Evolutionary conservation across 2,329 filamentous ascomycete species (phyloP).

Genomic region (Pseudogymnoascus sp.): DNA sequence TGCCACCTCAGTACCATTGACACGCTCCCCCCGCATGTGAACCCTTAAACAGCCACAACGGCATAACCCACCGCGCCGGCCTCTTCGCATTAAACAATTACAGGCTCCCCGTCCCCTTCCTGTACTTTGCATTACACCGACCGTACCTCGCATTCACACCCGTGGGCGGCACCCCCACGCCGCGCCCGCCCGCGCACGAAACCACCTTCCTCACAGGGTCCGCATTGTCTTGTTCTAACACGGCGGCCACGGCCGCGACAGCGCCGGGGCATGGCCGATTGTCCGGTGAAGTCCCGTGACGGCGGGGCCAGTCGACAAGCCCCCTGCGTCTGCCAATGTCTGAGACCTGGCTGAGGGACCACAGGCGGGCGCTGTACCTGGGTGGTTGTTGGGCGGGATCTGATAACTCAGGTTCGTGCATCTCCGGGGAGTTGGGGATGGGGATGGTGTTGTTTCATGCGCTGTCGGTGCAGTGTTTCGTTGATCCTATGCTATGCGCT

Average conservation of each 20-base stretch:
- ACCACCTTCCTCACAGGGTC: no score
- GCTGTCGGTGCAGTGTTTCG: neutral
- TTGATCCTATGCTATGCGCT: neutral
- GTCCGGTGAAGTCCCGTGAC: neutral
- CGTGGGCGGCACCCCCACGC: no score
- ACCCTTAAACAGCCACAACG: neutral
- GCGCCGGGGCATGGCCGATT: neutral
- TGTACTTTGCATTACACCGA: no score
- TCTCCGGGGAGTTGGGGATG: neutral
- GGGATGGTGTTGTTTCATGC: neutral
- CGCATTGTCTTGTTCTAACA: neutral
- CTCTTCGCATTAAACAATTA: no score
- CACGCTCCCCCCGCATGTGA: neutral
- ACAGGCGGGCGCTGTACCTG: neutral
- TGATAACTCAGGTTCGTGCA: neutral
- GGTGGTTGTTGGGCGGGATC: neutral
- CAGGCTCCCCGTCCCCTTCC: no score
- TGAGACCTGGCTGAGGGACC: neutral
- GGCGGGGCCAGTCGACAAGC: no score
- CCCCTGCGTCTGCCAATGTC: neutral
- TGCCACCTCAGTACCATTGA: no score
- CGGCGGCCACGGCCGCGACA: neutral
- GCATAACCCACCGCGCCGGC: no score
- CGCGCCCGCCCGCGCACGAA: no score
- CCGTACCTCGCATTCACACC: no score